Evolutionary conservation across 371 early-diverging fungal genomes (phyloP).

Genomic region (Circinella minor): DNA sequence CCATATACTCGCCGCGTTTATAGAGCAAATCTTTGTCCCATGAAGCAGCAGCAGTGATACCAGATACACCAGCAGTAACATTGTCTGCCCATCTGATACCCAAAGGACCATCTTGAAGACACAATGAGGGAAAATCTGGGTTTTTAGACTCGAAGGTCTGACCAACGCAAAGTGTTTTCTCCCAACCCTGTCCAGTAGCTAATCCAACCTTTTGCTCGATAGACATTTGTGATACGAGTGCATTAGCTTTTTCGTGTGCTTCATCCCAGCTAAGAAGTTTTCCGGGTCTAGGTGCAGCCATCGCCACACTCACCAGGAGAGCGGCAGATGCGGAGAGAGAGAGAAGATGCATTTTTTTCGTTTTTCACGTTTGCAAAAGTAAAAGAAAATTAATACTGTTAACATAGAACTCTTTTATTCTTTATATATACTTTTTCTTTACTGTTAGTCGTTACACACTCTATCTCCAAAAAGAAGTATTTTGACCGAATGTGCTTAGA

Average conservation of each 20-base stretch:
- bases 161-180: slow-evolving; percentile 52
- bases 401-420: not conserved
- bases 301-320: slow-evolving; percentile 2
- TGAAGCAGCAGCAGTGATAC: slow-evolving; percentile 58
- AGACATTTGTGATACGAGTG: slow-evolving; percentile 31
- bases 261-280: slow-evolving; percentile 32
- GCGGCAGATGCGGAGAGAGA: slow-evolving; percentile 7
- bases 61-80: slow-evolving; percentile 56
- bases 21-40: slow-evolving; percentile 52
- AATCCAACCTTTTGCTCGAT: slow-evolving; percentile 46
- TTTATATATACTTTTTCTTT: not conserved
- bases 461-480: not conserved
- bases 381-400: not conserved
- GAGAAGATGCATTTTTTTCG: slow-evolving; percentile 2
- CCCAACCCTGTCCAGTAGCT: slow-evolving; percentile 57
- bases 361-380: not conserved
- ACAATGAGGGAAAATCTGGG: slow-evolving; percentile 55
- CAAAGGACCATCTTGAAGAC: slow-evolving; percentile 60
- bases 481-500: not conserved
- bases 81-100: slow-evolving; percentile 53
- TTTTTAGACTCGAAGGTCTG: slow-evolving; percentile 41
- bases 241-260: slow-evolving; percentile 38
- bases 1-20: slow-evolving; percentile 55
- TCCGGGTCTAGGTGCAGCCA: not conserved
- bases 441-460: not conserved